Conservation (phyloP, 495 filamentous ascomycete genomes). For the Hyphodiscus hymeniophilus region DNA sequence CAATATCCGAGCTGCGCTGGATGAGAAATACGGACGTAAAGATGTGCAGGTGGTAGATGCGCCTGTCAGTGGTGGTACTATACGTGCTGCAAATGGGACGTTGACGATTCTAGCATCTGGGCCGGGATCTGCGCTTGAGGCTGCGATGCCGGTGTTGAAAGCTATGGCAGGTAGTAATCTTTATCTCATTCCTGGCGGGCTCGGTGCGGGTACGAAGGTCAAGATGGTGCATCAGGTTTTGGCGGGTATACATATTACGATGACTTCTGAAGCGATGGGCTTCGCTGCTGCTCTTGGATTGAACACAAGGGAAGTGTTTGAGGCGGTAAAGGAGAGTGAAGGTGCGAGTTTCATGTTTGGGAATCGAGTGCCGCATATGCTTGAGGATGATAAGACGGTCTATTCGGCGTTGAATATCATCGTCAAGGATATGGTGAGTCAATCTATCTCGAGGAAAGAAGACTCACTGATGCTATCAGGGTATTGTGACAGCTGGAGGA, state of each 20-base stretch:
- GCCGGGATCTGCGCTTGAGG: slow-evolving; percentile 45
- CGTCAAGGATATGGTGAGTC: slow-evolving; percentile 56
- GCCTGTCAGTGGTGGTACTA: slow-evolving; percentile 72
- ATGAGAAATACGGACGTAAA: slow-evolving; percentile 38
- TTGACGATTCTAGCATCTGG: slow-evolving; percentile 77
- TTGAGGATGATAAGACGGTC: slow-evolving; percentile 57
- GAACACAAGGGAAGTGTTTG: slow-evolving; percentile 46
- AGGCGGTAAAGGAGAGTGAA: slow-evolving; percentile 49
- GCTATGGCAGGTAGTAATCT: slow-evolving; percentile 54
- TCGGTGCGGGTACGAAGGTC: slow-evolving; percentile 77
- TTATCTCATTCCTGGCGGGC: slow-evolving; percentile 64
- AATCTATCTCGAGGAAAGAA: too few species aligned
- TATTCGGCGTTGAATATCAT: slow-evolving; percentile 71
- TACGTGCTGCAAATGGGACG: slow-evolving; percentile 64
- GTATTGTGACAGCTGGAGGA: slow-evolving; percentile 67
- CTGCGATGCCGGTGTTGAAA: slow-evolving; percentile 50
- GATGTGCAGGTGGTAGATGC: slow-evolving; percentile 66
- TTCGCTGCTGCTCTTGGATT: slow-evolving; percentile 62
- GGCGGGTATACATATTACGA: slow-evolving; percentile 67
- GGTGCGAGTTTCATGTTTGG: slow-evolving; percentile 78
- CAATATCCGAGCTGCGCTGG: slow-evolving; percentile 47
- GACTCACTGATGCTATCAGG: slow-evolving; percentile 10
- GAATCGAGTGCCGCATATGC: slow-evolving; percentile 61
- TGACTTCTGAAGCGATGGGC: slow-evolving; percentile 64
- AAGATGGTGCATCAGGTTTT: slow-evolving; percentile 84